Percentiles rank a stretch among this genome's conserved stretches.
Evolutionary conservation across 352 stramenopile genomes (phyloP).

Genomic region (Pythium dissotocum): DNA sequence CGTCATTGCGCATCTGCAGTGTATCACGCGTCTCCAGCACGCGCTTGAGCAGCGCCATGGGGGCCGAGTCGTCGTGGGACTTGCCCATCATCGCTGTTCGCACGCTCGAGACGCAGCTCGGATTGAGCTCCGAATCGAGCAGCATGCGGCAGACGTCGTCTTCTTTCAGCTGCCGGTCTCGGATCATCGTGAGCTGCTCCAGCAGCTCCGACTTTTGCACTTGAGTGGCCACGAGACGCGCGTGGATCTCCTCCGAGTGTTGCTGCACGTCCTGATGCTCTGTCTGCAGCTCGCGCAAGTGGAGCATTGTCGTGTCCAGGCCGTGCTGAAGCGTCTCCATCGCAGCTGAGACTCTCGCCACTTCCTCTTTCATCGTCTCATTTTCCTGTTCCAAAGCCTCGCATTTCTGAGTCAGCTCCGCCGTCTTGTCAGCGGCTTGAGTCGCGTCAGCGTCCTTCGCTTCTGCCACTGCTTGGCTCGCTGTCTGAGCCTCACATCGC

Average conservation of each 20-base stretch:
- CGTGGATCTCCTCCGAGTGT: slow-evolving; percentile 60
- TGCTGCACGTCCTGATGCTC: slow-evolving; percentile 51
- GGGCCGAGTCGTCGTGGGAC: slow-evolving; percentile 17
- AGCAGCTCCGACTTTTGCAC: slow-evolving; percentile 24
- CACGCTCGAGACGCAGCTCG: slow-evolving; percentile 1
- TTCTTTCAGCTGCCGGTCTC: slow-evolving; percentile 17
- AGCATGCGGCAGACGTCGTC: slow-evolving; percentile 5
- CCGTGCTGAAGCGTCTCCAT: slow-evolving; percentile 43
- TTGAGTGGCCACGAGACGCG: slow-evolving; percentile 49
- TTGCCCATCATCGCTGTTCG: neutral
- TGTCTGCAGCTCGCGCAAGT: slow-evolving; percentile 47
- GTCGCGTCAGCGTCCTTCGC: neutral
- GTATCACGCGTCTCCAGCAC: slow-evolving; percentile 27
- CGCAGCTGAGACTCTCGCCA: neutral
- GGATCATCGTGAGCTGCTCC: slow-evolving; percentile 18
- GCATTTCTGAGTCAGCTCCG: neutral
- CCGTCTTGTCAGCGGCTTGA: neutral
- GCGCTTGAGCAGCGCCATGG: slow-evolving; percentile 26
- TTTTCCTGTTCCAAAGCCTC: slow-evolving; percentile 4
- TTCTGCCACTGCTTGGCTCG: neutral
- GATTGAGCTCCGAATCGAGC: neutral
- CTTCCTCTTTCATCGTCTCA: neutral
- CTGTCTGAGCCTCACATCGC: neutral
- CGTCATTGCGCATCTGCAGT: slow-evolving; percentile 36
- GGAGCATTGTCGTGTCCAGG: slow-evolving; percentile 40